Evolutionary conservation across 495 filamentous ascomycete genomes (phyloP).

Genomic region (Sphaerosporella brunnea): DNA sequence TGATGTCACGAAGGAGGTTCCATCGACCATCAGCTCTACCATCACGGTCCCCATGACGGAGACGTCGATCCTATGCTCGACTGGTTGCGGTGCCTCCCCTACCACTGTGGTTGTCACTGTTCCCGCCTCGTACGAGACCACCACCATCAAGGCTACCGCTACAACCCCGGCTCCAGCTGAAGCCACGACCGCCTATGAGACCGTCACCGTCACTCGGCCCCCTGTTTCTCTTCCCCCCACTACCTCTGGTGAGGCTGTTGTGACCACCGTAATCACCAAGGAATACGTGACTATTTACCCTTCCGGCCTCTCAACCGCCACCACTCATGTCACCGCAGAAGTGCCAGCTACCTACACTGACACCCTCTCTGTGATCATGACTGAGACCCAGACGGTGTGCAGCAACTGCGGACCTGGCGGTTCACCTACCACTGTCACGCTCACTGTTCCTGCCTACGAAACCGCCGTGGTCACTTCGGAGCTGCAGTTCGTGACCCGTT

Average conservation of each 20-base stretch:
- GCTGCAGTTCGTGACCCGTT: too few relatives aligned
- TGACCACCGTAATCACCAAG: not conserved
- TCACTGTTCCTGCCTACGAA: not conserved
- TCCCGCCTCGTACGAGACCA: not conserved
- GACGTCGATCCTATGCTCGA: not conserved
- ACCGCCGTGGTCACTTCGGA: not conserved
- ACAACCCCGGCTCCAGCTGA: not conserved
- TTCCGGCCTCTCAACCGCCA: not conserved
- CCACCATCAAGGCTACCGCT: not conserved
- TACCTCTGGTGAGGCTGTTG: not conserved
- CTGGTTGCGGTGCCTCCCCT: too few relatives aligned
- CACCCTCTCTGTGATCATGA: not conserved
- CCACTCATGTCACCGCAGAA: not conserved
- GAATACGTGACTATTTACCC: constrained; percentile 3
- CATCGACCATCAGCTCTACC: not conserved
- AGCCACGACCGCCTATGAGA: not conserved
- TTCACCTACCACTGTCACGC: not conserved
- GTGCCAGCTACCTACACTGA: not conserved
- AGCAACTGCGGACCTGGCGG: not conserved
- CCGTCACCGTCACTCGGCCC: too few relatives aligned
- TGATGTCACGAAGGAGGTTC: too few relatives aligned
- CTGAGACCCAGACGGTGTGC: not conserved
- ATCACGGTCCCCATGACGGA: not conserved
- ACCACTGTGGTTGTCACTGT: not conserved
- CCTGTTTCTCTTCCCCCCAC: not conserved